A percentile compares a stretch with the other conserved stretches of the same genome.
These are phyloP conservation scores for Annona squamosa DNA, from an alignment of 164 flowering plant genomes.

Conservation along the genomic window DNA sequence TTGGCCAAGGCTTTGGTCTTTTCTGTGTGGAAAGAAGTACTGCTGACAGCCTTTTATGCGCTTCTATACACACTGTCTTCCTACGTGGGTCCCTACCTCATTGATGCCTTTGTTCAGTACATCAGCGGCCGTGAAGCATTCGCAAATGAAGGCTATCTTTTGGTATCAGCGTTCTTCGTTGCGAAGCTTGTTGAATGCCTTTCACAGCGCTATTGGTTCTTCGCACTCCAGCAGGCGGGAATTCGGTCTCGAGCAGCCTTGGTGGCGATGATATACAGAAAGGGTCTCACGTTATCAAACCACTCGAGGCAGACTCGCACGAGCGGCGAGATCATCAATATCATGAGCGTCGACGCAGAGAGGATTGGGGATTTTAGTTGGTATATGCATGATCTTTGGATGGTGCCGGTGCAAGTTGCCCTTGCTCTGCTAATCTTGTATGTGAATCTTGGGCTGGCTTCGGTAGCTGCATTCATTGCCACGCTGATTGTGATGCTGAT, in stretches of 20 bases:
- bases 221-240: constrained; percentile 43
- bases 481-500: constrained; percentile 45
- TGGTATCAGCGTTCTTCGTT: constrained; percentile 46
- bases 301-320: constrained; percentile 52
- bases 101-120: constrained; percentile 59
- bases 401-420: constrained; percentile 46
- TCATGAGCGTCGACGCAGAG: constrained; percentile 71
- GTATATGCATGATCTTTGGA: constrained; percentile 70
- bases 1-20: constrained; percentile 42
- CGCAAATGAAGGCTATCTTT: constrained; percentile 41
- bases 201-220: constrained; percentile 52
- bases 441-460: constrained; percentile 58
- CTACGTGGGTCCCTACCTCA: constrained; percentile 76
- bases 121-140: constrained; percentile 37
- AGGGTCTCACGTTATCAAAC: constrained; percentile 55
- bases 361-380: constrained; percentile 51
- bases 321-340: constrained; percentile 66
- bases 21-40: constrained; percentile 38
- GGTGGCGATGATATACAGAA: constrained; percentile 44
- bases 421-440: constrained; percentile 56
- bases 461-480: constrained; percentile 45
- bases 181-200: constrained; percentile 65
- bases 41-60: constrained; percentile 34
- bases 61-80: constrained; percentile 36
- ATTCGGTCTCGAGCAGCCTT: constrained; percentile 40